Base-by-base conservation (phyloP, 2,329 filamentous ascomycete genomes). In the Diaporthe sp. region DNA sequence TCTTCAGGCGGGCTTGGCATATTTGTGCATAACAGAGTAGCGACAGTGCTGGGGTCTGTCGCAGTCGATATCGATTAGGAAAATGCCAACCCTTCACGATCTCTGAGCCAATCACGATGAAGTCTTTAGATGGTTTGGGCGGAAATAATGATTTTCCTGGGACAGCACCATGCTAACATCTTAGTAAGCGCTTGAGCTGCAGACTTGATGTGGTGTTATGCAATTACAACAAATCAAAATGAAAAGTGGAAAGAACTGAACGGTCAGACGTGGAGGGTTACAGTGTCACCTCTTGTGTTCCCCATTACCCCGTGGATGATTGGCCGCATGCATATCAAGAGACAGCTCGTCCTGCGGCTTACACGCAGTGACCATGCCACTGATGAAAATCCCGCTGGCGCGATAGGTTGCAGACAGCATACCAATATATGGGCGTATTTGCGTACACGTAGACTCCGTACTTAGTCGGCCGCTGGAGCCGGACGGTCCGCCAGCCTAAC, bases 131-230 rank as follows among this genome's bases (percentile, higher is more conserved):
- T 42, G 19, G 5, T 5, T 35, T 12, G 45, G 61, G 13, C 45
- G 45, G 28, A 25, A 35, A 17, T 28, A n/a, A 19, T 13, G 28
- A 12, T 35, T 22, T 35, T 25, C 33, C 28, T 33, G 17, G 22
- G 7, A 57, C 7, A 42, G 3, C 9, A 22, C 3, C 42, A 35
- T 52, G 13, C 61, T 35, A 52, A 35, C 22, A 52, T 67, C 61
- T 67, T 38, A 38, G 64, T 68, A 68, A 68, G 64, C 64, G 33
- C 64, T 68, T 68, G 64, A 54, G n/a, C 30, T 68, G 64, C 64
- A 54, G 33, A 13, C 13, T 17, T 2, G 47, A 54, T 28, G 30
- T 9, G 5, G 33, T 68, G 64, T 33, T 15, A 25, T 52, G 33
- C 15, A 2, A 40, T 5, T 28, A 38, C 42, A 42, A 66, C 64